phyloP scores from a whole-genome alignment of 352 stramenopile species.

The Phytophthora crassamura region DNA sequence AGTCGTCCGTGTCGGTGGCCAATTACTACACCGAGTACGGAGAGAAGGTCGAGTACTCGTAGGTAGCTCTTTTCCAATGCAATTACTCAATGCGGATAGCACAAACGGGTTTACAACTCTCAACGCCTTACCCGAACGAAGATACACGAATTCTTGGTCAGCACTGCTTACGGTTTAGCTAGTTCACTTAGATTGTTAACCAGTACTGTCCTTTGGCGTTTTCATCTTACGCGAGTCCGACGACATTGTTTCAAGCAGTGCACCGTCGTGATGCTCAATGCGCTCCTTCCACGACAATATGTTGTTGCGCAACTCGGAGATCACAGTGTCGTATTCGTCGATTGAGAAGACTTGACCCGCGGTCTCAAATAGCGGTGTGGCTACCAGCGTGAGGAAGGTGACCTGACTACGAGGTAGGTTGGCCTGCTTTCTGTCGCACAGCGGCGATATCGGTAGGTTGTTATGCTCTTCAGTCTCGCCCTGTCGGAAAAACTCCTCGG shows the following conservation, averaged over 20 bases:
- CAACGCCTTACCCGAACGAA: background rate
- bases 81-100: background rate
- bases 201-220: slow-evolving; percentile 6
- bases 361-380: slow-evolving; percentile 68
- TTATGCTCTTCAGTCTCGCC: slow-evolving; percentile 67
- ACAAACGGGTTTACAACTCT: background rate
- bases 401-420: slow-evolving; percentile 73
- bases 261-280: slow-evolving; percentile 38
- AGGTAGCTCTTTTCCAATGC: slow-evolving; percentile 5
- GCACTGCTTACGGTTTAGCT: background rate
- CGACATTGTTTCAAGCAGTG: slow-evolving; percentile 41
- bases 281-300: slow-evolving; percentile 56
- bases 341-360: slow-evolving; percentile 65
- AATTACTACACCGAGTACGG: slow-evolving; percentile 89
- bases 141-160: slow-evolving; percentile 26
- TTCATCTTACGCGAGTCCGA: slow-evolving; percentile 34
- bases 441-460: slow-evolving; percentile 57
- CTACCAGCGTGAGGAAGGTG: slow-evolving; percentile 69
- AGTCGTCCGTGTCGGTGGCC: slow-evolving; percentile 72
- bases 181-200: background rate
- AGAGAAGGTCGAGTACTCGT: slow-evolving; percentile 48
- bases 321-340: slow-evolving; percentile 61
- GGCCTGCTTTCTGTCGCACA: slow-evolving; percentile 65
- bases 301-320: slow-evolving; percentile 61
- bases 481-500: slow-evolving; percentile 74